phyloP scores from a whole-genome alignment of 1,284 basidiomycete species.

The Ustilago cynodontis region DNA sequence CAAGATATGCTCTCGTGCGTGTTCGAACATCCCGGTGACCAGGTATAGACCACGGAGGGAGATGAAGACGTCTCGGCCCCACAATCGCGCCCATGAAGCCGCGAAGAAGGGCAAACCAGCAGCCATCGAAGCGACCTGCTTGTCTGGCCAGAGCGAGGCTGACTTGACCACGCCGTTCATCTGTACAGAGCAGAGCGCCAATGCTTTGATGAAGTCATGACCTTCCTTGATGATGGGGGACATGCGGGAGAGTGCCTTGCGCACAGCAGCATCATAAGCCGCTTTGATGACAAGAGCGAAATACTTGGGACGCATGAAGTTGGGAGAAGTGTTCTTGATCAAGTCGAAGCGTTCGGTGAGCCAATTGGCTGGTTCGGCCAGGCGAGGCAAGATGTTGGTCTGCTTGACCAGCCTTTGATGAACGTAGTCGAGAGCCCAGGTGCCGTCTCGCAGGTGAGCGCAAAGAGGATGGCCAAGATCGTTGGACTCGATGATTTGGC shows the following conservation, averaged over 20 bases:
- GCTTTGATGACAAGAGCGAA: slow-evolving; percentile 62
- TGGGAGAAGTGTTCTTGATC: slow-evolving; percentile 56
- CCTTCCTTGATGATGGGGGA: slow-evolving; percentile 56
- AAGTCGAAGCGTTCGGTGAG: slow-evolving; percentile 60
- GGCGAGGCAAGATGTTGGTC: slow-evolving; percentile 45
- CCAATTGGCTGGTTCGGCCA: slow-evolving; percentile 57
- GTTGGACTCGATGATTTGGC: slow-evolving; percentile 54
- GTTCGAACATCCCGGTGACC: slow-evolving; percentile 61
- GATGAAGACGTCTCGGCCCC: slow-evolving; percentile 67
- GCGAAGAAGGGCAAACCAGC: slow-evolving; percentile 66
- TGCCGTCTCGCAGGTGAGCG: slow-evolving; percentile 59
- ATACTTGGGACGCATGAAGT: slow-evolving; percentile 67
- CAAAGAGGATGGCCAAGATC: slow-evolving; percentile 65
- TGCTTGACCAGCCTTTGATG: slow-evolving; percentile 76
- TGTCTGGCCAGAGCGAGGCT: slow-evolving; percentile 62
- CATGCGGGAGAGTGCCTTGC: slow-evolving; percentile 57
- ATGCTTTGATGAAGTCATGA: slow-evolving; percentile 60
- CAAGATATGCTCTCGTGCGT: slow-evolving; percentile 61
- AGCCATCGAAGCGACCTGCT: slow-evolving; percentile 64
- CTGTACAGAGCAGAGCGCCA: slow-evolving; percentile 63
- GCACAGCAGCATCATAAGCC: slow-evolving; percentile 58
- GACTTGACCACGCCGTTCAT: slow-evolving; percentile 66
- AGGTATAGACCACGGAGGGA: slow-evolving; percentile 65
- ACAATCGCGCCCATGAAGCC: slow-evolving; percentile 62
- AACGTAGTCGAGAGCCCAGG: slow-evolving; percentile 65